Percentiles rank a stretch among this genome's conserved stretches.
These are phyloP conservation scores for Penicillium atrosanguineum DNA, from an alignment of 495 filamentous ascomycete genomes.

Conservation along the genomic window DNA sequence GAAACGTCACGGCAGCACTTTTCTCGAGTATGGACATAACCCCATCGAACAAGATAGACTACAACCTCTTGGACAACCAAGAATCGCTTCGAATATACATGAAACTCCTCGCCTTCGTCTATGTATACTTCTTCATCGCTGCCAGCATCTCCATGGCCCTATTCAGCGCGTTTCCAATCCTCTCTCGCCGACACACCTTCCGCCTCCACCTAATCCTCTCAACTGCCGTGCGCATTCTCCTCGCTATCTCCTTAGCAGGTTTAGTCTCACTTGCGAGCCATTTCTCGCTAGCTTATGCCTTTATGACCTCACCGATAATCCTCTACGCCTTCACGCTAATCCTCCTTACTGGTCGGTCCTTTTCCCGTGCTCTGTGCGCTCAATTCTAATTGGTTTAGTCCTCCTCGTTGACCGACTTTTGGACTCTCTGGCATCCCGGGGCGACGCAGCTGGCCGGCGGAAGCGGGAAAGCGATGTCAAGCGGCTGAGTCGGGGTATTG, in stretches of 20 bases:
- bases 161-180: constrained; percentile 31
- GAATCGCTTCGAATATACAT: constrained; percentile 39
- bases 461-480: constrained; percentile 23
- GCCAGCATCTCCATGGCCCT: constrained; percentile 36
- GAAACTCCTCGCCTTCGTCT: constrained; percentile 40
- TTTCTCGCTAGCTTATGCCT: constrained; percentile 36
- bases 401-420: constrained; percentile 45
- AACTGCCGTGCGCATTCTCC: constrained; percentile 25
- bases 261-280: constrained; percentile 30
- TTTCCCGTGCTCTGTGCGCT: not conserved
- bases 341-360: constrained; percentile 34
- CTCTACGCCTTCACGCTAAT: constrained; percentile 41
- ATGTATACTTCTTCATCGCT: constrained; percentile 41
- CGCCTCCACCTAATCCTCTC: constrained; percentile 23
- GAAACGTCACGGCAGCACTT: constrained; percentile 42
- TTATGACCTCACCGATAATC: constrained; percentile 44
- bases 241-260: constrained; percentile 29
- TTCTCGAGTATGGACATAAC: constrained; percentile 45
- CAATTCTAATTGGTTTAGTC: constrained; percentile 26
- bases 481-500: constrained; percentile 10
- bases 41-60: constrained; percentile 28
- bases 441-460: constrained; percentile 31
- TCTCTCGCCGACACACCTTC: constrained; percentile 29
- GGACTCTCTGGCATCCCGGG: constrained; percentile 25
- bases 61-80: constrained; percentile 28